Conservation (phyloP, 73 alveolate genomes). For the Paramecium sonneborni region DNA sequence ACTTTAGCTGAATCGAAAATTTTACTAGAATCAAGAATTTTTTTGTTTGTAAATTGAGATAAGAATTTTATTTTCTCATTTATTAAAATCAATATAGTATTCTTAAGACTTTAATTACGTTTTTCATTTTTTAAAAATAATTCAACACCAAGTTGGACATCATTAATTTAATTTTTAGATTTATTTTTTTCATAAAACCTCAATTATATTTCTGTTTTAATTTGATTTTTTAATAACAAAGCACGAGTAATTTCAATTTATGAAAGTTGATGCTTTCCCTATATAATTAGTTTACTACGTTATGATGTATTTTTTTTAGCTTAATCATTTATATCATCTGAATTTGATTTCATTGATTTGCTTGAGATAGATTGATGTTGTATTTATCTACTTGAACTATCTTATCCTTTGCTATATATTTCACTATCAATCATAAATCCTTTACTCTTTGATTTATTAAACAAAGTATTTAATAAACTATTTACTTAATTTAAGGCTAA, state of each 20-base stretch:
- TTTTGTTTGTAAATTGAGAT: background rate
- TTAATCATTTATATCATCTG: background rate
- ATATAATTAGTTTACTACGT: background rate
- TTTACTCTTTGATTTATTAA: background rate
- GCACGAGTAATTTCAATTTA: background rate
- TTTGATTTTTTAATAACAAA: background rate
- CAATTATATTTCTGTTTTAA: background rate
- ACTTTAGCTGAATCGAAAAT: background rate
- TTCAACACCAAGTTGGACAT: background rate
- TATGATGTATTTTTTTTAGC: background rate
- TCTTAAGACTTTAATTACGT: background rate
- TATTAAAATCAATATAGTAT: background rate
- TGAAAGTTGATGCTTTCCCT: background rate
- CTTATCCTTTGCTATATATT: background rate
- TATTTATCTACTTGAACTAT: background rate
- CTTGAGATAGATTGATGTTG: background rate
- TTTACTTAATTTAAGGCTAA: background rate
- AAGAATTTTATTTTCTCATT: background rate
- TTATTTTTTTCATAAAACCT: background rate
- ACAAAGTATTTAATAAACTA: background rate
- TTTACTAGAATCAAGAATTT: background rate
- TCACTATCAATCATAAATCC: background rate
- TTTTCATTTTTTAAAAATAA: slow-evolving; percentile 26
- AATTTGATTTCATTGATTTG: background rate
- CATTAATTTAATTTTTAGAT: background rate